Evolutionary conservation across 2,329 filamentous ascomycete genomes (phyloP).

Genomic region (Botryotinia convoluta): DNA sequence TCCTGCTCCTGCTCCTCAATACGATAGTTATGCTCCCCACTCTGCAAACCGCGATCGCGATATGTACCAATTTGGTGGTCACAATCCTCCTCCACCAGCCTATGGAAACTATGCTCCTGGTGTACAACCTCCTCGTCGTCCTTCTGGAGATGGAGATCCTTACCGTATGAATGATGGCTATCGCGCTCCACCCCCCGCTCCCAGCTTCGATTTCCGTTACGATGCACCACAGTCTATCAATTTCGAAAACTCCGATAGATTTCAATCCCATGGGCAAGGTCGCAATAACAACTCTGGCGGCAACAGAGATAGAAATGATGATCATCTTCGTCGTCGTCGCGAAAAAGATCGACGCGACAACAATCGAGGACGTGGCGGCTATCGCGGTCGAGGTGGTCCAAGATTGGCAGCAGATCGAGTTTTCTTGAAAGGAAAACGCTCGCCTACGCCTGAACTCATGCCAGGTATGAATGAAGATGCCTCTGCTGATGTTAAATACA

Average conservation of each 20-base stretch:
- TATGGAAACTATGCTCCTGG: slow-evolving; percentile 22
- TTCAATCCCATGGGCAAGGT: slow-evolving; percentile 30
- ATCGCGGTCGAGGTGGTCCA: slow-evolving; percentile 33
- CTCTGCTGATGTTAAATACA: slow-evolving; percentile 47
- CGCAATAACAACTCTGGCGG: slow-evolving; percentile 22
- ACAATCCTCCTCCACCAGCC: slow-evolving; percentile 16
- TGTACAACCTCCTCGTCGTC: slow-evolving; percentile 25
- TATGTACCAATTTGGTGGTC: slow-evolving; percentile 33
- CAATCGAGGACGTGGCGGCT: slow-evolving; percentile 29
- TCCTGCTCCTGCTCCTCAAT: neutral
- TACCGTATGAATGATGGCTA: slow-evolving; percentile 19
- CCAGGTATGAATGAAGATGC: slow-evolving; percentile 37
- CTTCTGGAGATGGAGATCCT: slow-evolving; percentile 4
- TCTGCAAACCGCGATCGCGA: slow-evolving; percentile 16
- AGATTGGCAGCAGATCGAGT: slow-evolving; percentile 37
- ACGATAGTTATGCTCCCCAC: slow-evolving; percentile 18
- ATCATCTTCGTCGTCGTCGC: slow-evolving; percentile 3
- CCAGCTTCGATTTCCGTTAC: slow-evolving; percentile 36
- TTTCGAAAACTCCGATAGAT: slow-evolving; percentile 28
- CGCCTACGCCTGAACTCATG: slow-evolving; percentile 40
- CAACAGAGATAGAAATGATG: slow-evolving; percentile 16
- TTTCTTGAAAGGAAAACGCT: slow-evolving; percentile 39
- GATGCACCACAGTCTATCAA: slow-evolving; percentile 36
- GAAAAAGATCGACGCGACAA: slow-evolving; percentile 2
- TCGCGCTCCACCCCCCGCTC: slow-evolving; percentile 21